A percentile compares a stretch with the other conserved stretches of the same genome.
These are phyloP conservation scores for Balansia obtecta DNA, from an alignment of 2,329 filamentous ascomycete genomes.

Conservation along the genomic window DNA sequence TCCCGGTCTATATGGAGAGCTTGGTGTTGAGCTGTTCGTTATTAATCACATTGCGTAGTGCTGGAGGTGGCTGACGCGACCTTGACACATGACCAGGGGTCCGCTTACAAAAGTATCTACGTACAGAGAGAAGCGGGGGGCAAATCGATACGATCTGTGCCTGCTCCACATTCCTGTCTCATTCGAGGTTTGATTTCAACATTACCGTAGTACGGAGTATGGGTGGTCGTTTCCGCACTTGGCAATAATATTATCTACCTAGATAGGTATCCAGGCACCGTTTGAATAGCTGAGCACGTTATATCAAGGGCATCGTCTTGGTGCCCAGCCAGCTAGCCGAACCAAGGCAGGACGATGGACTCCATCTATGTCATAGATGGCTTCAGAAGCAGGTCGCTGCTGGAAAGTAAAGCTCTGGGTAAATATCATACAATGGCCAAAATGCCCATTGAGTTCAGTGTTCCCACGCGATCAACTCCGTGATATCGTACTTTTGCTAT, in stretches of 20 bases:
- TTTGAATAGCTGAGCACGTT: too few species aligned
- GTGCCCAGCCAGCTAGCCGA: not conserved
- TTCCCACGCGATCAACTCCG: not conserved
- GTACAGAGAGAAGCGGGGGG: not conserved
- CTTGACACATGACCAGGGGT: not conserved
- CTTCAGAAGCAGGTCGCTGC: not conserved
- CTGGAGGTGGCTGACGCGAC: not conserved
- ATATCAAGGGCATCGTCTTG: not conserved
- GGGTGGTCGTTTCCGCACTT: not conserved
- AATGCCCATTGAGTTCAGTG: not conserved
- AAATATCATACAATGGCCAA: not conserved
- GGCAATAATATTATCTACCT: not conserved
- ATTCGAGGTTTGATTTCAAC: too few species aligned
- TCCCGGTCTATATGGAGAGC: not conserved
- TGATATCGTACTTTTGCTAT: not conserved
- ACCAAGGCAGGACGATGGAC: not conserved
- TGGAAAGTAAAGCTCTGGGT: not conserved
- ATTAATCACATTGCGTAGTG: not conserved
- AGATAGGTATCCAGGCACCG: too few species aligned
- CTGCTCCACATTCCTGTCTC: not conserved
- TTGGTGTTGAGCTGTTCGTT: not conserved
- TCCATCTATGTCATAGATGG: not conserved
- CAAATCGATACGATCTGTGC: not conserved
- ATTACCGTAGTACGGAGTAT: not conserved
- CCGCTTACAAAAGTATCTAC: slow-evolving; percentile 1